Evolutionary conservation across 805 yeast species (phyloP).

Genomic region (Cyberlindnera amylophila): DNA sequence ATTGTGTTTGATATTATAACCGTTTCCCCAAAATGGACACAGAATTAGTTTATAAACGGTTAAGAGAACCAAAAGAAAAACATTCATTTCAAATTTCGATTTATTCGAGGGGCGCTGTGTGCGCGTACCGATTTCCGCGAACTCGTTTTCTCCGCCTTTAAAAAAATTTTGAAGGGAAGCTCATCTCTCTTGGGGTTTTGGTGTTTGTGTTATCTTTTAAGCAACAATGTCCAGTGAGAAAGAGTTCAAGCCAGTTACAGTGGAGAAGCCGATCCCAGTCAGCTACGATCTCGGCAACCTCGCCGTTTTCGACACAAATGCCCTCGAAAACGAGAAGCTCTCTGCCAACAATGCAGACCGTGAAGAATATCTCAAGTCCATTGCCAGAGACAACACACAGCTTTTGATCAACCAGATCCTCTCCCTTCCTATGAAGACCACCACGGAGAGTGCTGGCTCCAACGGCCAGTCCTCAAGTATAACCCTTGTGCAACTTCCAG

Average conservation of each 20-base stretch:
- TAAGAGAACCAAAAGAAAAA: too few relatives aligned
- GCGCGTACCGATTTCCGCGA: too few relatives aligned
- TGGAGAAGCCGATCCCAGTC: conserved; percentile 88
- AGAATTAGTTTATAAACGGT: too few relatives aligned
- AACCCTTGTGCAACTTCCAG: conserved; percentile 83
- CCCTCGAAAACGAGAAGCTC: conserved; percentile 62
- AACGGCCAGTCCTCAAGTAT: conserved; percentile 65
- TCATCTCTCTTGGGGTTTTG: too few relatives aligned
- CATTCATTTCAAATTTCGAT: too few relatives aligned
- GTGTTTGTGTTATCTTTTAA: too few relatives aligned
- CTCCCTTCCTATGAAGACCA: conserved; percentile 83
- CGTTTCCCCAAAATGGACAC: too few relatives aligned
- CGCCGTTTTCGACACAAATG: conserved; percentile 86
- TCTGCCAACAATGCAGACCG: conserved; percentile 48
- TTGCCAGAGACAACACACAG: conserved; percentile 91
- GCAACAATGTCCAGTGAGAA: conserved; percentile 9
- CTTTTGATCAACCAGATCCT: conserved; percentile 84
- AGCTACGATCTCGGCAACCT: conserved; percentile 86
- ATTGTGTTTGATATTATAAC: conserved; percentile 1
- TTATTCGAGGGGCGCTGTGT: too few relatives aligned
- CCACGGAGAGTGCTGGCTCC: conserved; percentile 65
- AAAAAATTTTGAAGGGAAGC: conserved; percentile 12
- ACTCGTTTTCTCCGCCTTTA: neutral
- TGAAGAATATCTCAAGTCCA: conserved; percentile 59
- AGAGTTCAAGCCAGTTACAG: conserved; percentile 65